Conservation (phyloP, 148 eudicot species). For the Linanthus parryae region DNA sequence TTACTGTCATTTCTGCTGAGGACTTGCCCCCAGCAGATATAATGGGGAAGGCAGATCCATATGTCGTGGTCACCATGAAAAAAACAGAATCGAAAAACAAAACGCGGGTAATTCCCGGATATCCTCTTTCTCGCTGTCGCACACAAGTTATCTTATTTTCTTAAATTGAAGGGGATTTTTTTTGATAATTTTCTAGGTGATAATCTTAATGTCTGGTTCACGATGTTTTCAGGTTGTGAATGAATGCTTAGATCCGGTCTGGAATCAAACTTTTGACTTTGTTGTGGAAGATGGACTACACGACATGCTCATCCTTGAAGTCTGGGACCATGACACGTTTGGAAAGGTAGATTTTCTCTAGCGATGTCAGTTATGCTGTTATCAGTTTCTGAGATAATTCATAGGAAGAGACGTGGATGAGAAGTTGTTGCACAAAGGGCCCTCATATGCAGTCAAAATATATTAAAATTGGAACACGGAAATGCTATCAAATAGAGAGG, state of each 20-base stretch:
- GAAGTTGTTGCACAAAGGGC: not conserved
- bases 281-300: conserved; percentile 95
- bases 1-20: conserved; percentile 86
- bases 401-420: not conserved
- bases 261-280: conserved; percentile 98
- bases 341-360: conserved; percentile 58
- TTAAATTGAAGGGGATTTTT: not conserved
- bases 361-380: not conserved
- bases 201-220: too few species aligned
- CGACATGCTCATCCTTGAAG: conserved; percentile 81
- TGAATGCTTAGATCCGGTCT: conserved; percentile 78
- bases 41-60: conserved; percentile 93
- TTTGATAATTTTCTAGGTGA: too few species aligned
- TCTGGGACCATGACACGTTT: conserved; percentile 96
- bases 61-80: conserved; percentile 69
- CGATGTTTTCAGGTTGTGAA: conserved; percentile 79
- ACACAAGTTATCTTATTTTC: not conserved
- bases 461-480: not conserved
- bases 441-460: not conserved
- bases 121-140: not conserved
- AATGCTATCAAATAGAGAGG: too few species aligned
- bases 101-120: conserved; percentile 55
- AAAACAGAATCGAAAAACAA: conserved; percentile 66
- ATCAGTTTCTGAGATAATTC: not conserved
- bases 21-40: conserved; percentile 77